Evolutionary conservation across 768 basidiomycete genomes (phyloP).

Genomic region (Panaeolus cyanescens): DNA sequence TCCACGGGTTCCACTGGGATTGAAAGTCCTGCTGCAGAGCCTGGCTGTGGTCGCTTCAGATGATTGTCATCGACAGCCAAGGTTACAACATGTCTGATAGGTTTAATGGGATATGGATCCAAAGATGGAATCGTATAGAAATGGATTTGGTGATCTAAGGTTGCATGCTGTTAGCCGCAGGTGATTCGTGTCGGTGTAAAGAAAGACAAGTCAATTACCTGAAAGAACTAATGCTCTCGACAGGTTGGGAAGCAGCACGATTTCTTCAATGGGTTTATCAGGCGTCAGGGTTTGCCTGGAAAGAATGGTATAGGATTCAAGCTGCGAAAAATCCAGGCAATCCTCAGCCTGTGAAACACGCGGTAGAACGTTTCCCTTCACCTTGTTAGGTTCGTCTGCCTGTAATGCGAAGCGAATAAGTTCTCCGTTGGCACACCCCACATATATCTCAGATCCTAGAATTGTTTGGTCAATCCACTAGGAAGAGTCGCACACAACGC

Average conservation of each 20-base stretch:
- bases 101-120: slow-evolving; percentile 74
- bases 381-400: slow-evolving; percentile 52
- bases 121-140: slow-evolving; percentile 83
- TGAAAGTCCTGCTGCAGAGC: slow-evolving; percentile 31
- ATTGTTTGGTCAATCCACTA: neutral
- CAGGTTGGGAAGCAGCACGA: slow-evolving; percentile 77
- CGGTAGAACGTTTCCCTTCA: slow-evolving; percentile 22
- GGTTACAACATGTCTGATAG: slow-evolving; percentile 77
- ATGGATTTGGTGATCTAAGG: slow-evolving; percentile 63
- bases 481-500: neutral
- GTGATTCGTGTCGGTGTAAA: slow-evolving; percentile 1
- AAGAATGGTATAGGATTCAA: slow-evolving; percentile 64
- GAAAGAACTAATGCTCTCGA: slow-evolving; percentile 75
- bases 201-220: slow-evolving; percentile 41
- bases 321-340: slow-evolving; percentile 30
- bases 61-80: slow-evolving; percentile 85
- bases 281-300: slow-evolving; percentile 72
- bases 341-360: neutral
- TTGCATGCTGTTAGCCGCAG: neutral
- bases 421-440: slow-evolving; percentile 85
- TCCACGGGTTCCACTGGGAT: slow-evolving; percentile 55
- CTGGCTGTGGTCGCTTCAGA: slow-evolving; percentile 47
- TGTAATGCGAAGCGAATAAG: slow-evolving; percentile 79
- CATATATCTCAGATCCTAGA: slow-evolving; percentile 81
- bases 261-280: slow-evolving; percentile 75